These are phyloP conservation scores for Metroxylon sagu DNA, from an alignment of 176 grass and related monocot species.

Conservation along the genomic window DNA sequence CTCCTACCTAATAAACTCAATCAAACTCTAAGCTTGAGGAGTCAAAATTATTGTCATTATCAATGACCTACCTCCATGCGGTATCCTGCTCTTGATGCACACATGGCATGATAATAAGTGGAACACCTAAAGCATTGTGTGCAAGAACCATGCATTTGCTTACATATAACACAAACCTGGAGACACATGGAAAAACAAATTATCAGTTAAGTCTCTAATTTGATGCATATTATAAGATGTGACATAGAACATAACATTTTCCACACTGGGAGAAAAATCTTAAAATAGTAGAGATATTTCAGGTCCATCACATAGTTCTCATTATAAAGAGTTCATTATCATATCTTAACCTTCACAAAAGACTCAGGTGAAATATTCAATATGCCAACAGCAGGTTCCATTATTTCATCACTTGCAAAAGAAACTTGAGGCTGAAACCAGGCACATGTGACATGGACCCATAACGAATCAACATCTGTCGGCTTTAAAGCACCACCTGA, in stretches of 20 bases:
- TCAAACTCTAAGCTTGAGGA: no score
- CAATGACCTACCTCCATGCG: conserved; percentile 67
- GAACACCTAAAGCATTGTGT: conserved; percentile 96
- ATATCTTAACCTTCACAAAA: conserved; percentile 77
- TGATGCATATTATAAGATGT: no score
- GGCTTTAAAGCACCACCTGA: conserved; percentile 93
- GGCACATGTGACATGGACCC: conserved; percentile 94
- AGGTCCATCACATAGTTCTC: no score
- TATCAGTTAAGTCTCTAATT: not conserved
- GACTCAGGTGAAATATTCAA: conserved; percentile 63
- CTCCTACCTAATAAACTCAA: no score
- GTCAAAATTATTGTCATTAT: not conserved
- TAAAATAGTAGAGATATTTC: no score
- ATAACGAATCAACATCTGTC: conserved; percentile 72
- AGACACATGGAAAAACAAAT: conserved; percentile 20
- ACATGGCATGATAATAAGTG: conserved; percentile 94
- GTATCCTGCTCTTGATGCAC: conserved; percentile 94
- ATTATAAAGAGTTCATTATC: not conserved
- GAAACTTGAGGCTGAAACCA: conserved; percentile 99
- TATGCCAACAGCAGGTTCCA: conserved; percentile 97
- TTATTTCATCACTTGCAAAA: conserved; percentile 89
- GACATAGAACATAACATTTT: no score
- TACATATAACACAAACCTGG: conserved; percentile 95
- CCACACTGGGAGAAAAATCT: no score
- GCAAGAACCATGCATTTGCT: conserved; percentile 97